Evolutionary conservation across 192 early-diverging fungal species (phyloP).

Genomic region (Coemansia sp.): DNA sequence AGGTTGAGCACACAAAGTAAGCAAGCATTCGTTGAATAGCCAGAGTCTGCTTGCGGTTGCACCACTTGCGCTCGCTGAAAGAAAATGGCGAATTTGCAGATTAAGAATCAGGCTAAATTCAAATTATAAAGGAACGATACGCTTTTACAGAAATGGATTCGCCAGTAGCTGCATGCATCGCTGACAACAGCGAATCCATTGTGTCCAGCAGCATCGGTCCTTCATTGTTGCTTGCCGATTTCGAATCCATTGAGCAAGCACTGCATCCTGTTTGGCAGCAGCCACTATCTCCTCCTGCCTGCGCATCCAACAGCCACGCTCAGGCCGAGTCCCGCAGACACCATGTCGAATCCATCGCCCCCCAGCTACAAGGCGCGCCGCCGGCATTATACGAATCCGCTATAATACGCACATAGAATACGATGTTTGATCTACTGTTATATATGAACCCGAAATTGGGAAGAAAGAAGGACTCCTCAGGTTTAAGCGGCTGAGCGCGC

Average conservation of each 20-base stretch:
- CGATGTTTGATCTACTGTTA: conserved; percentile 26
- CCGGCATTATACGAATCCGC: neutral
- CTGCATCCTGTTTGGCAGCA: too few relatives aligned
- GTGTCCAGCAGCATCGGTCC: neutral
- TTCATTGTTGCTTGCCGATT: neutral
- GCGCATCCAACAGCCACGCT: neutral
- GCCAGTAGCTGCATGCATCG: neutral
- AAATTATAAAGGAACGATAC: neutral
- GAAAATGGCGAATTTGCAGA: neutral
- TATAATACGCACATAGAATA: conserved; percentile 43
- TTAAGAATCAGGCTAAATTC: neutral
- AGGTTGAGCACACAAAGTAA: too few relatives aligned
- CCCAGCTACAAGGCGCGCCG: neutral
- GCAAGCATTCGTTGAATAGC: too few relatives aligned
- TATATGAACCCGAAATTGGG: conserved; percentile 34
- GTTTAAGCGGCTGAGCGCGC: neutral
- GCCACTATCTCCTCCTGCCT: neutral
- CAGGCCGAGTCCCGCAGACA: neutral
- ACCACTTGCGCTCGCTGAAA: too few relatives aligned
- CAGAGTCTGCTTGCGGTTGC: too few relatives aligned
- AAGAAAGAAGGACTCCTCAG: conserved; percentile 25
- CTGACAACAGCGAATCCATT: neutral
- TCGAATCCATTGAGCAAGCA: conserved; percentile 1
- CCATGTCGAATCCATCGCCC: conserved; percentile 14
- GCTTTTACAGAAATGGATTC: neutral